Evolutionary conservation across 1,139 yeast species (phyloP), one percentile per base, ranked within the genome.

Genomic region (Protomyces inundatus): DNA sequence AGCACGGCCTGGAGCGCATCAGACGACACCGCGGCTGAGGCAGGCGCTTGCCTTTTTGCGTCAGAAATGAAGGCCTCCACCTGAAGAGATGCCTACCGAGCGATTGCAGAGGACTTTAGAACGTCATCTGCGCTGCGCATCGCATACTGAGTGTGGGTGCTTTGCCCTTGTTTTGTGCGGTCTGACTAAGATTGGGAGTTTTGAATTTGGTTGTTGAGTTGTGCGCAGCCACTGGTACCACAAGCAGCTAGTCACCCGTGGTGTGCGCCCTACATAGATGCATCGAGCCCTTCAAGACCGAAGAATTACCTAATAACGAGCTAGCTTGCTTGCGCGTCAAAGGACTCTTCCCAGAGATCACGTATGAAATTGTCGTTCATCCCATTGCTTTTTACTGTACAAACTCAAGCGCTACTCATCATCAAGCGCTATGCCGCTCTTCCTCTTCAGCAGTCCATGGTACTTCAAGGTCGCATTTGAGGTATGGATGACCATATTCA

Each of bases 401-500:
- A 23, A 23, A 23, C 23, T 23, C 23, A 23, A 23, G 23, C 23
- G 23, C 23, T 23, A 1, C 23, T 23, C 23, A n/a, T n/a, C n/a
- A n/a, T n/a, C n/a, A 23, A 23, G 23, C 23, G 39, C 39, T 36
- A 36, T 36, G 12, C 39, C 39, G 9, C 39, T 36, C 48, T 14
- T 42, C 48, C 32, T 42, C 48, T 30, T 42, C 48, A 10, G 48
- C 48, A 39, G 62, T 58, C 62, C 62, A 58, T 4, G 62, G 62
- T 7, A 50, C 14, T 36, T 58, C 62, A 23, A 58, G 53, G 12
- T 34, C 45, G 16, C 40, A 39, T 14, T 51, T 30, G 56, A 58
- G 33, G 45, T 55, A 51, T 4, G 97, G 96, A 73, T 88, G 90
- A 62, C 85, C 86, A 71, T 90, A 91, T 4, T 83, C 82, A 68